phyloP scores from a whole-genome alignment of 208 protist species.

The Vickermania spadyakhi region DNA sequence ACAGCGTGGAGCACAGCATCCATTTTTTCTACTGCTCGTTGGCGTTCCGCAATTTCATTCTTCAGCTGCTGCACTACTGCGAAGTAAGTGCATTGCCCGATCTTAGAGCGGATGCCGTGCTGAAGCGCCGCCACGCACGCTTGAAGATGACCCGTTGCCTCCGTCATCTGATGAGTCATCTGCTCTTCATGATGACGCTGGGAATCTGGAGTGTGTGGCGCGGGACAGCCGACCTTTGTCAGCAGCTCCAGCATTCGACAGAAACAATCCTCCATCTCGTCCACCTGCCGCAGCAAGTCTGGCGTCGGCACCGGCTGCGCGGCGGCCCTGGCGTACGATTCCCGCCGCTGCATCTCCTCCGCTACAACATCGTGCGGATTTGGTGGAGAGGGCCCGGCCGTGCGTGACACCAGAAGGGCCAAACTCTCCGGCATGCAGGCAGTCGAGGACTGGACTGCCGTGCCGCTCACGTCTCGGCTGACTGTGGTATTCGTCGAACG shows the following conservation, averaged over 20 bases:
- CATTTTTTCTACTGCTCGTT: slow-evolving; percentile 33
- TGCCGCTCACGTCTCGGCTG: too few species aligned
- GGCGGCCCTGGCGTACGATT: not conserved
- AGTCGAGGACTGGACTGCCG: too few species aligned
- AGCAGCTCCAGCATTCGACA: slow-evolving; percentile 14
- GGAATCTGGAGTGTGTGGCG: not conserved
- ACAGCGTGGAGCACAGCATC: slow-evolving; percentile 10
- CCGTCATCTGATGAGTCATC: not conserved
- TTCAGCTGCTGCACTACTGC: slow-evolving; percentile 33
- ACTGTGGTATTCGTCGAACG: too few species aligned
- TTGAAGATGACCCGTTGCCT: not conserved
- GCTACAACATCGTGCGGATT: too few species aligned
- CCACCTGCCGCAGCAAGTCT: slow-evolving; percentile 22
- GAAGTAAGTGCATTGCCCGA: slow-evolving; percentile 38
- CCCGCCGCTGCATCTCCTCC: too few species aligned
- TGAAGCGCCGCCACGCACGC: slow-evolving; percentile 26
- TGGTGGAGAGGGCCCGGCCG: too few species aligned
- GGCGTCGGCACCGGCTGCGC: slow-evolving; percentile 10
- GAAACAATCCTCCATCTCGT: slow-evolving; percentile 23
- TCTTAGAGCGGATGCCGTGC: slow-evolving; percentile 56
- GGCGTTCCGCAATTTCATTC: slow-evolving; percentile 31
- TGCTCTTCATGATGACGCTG: not conserved
- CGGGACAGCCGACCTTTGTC: not conserved
- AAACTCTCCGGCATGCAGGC: too few species aligned
- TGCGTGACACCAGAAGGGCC: too few species aligned